Evolutionary conservation across 306 rosid genomes (phyloP).

Genomic region (Delonix regia): DNA sequence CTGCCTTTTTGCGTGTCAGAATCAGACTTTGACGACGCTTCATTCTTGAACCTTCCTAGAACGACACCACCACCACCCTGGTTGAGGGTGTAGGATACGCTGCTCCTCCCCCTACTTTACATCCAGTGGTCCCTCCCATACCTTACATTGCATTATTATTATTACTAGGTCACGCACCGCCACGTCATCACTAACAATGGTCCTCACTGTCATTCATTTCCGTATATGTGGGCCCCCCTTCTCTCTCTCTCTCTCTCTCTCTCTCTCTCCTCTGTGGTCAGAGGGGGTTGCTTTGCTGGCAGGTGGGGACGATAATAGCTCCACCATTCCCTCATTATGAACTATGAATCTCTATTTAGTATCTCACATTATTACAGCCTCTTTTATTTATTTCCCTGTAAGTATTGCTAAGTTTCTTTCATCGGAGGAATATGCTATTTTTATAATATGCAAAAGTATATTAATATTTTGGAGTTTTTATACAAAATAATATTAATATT

Average conservation of each 20-base stretch:
- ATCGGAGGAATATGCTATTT: no score
- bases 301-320: not conserved
- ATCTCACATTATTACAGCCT: no score
- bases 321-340: not conserved
- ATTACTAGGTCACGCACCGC: not conserved
- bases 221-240: not conserved
- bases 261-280: not conserved
- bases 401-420: no score
- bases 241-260: not conserved
- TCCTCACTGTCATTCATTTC: not conserved
- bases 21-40: not conserved
- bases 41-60: not conserved
- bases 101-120: not conserved
- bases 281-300: no score
- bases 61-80: no score
- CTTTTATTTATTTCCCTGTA: no score
- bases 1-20: not conserved
- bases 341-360: not conserved
- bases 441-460: no score
- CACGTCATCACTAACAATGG: not conserved
- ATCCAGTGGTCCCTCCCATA: not conserved
- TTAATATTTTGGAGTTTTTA: no score
- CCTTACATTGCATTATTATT: no score
- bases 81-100: not conserved
- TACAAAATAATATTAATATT: no score